Conservation (phyloP, 1,284 basidiomycete species). For the Trichosporon faecale region DNA sequence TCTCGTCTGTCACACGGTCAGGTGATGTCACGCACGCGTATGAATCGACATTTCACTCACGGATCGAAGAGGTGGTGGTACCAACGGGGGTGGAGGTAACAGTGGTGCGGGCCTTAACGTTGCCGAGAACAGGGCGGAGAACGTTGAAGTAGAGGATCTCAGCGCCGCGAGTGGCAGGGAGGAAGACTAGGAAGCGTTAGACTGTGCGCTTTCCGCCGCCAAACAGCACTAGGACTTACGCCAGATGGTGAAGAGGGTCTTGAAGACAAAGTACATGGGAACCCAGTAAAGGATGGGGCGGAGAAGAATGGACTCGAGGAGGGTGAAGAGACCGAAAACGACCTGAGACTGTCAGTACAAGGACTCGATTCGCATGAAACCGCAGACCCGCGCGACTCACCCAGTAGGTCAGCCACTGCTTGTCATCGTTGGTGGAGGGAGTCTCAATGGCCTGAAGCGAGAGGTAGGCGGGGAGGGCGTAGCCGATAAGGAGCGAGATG, state of each 20-base stretch:
- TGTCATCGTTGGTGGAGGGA: conserved; percentile 53
- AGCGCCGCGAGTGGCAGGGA: conserved; percentile 62
- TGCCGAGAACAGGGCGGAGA: conserved; percentile 66
- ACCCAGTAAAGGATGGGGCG: conserved; percentile 51
- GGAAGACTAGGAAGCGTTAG: conserved; percentile 36
- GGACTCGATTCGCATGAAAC: neutral
- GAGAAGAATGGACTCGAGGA: conserved; percentile 50
- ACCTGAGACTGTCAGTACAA: conserved; percentile 30
- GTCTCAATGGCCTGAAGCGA: conserved; percentile 53
- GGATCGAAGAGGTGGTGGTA: conserved; percentile 1
- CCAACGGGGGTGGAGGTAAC: neutral
- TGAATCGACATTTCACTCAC: neutral
- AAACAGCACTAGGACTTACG: conserved; percentile 36
- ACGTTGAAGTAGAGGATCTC: conserved; percentile 65
- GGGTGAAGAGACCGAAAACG: conserved; percentile 52
- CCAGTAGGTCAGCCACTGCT: conserved; percentile 55
- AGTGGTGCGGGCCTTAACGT: conserved; percentile 20
- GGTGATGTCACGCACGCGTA: neutral
- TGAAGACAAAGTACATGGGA: conserved; percentile 78
- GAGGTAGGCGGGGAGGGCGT: conserved; percentile 54
- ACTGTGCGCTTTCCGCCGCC: conserved; percentile 4
- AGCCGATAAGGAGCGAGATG: conserved; percentile 54
- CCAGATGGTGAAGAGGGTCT: conserved; percentile 84
- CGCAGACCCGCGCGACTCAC: conserved; percentile 25
- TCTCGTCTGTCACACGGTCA: conserved; percentile 18